Evolutionary conservation across 1,284 basidiomycete genomes (phyloP), one percentile per base, ranked within the genome.

Genomic region (Ustilago bromivora): DNA sequence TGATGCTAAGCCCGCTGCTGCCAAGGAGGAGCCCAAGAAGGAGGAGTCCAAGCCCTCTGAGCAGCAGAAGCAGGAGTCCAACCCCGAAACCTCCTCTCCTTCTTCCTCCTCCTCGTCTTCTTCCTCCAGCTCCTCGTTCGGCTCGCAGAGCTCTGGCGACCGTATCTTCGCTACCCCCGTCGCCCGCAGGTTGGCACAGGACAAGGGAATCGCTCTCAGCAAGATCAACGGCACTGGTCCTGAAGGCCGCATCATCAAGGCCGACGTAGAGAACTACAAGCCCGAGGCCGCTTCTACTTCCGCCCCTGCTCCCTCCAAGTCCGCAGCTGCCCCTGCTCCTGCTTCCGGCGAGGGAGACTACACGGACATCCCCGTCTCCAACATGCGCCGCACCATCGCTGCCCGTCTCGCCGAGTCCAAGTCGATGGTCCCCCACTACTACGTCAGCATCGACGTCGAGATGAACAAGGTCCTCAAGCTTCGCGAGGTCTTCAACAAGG

Each of bases 381-480:
- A 92, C 88, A 99, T 99, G 93, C 93, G 97, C 71, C 93, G 93
- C 80, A 92, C 91, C 53, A 99, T 99, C 86, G 97, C 94, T 71
- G 84, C 90, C 62, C 94, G 97, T 80, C 90, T 99, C 79, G 91
- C 92, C 3, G 94, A 98, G 88, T 94, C 93, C 78, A 99, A 98
- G 88, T 92, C 93, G 87, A 92, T 94, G 79, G 87, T 95, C 31
- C 97, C 97, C n/a, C 96, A 98, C 88, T 99, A 97, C 89, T 99
- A 98, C 88, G 88, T 99, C 82, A 98, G 96, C 13, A 90, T 94
- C 62, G 94, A 98, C 85, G 90, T 99, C 87, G 93, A 94, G 89
- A 98, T 99, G 95, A 95, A 95, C 90, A 95, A 95, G 88, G 92
- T 96, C 35, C 87, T 93, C 85, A 98, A 98, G 88, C 90, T 99